Evolutionary conservation across 495 filamentous ascomycete genomes (phyloP).

Genomic region (Penicillium psychrofluorescens): DNA sequence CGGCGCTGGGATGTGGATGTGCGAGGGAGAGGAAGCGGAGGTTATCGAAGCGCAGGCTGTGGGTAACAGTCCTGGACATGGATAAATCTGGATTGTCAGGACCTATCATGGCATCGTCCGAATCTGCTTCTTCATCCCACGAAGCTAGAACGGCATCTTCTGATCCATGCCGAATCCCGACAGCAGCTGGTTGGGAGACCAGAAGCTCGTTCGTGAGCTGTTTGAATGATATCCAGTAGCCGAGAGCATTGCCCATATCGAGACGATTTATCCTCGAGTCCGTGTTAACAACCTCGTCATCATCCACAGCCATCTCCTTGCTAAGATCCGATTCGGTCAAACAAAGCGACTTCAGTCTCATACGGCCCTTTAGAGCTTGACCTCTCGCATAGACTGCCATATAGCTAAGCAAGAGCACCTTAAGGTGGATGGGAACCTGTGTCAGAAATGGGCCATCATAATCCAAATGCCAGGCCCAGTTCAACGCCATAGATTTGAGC

Average conservation of each 20-base stretch:
- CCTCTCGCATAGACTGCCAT: slow-evolving; percentile 45
- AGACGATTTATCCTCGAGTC: slow-evolving; percentile 51
- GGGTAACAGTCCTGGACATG: slow-evolving; percentile 36
- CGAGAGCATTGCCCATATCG: slow-evolving; percentile 58
- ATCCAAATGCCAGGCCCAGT: slow-evolving; percentile 61
- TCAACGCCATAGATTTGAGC: slow-evolving; percentile 53
- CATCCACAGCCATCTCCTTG: slow-evolving; percentile 7
- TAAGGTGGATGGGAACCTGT: slow-evolving; percentile 53
- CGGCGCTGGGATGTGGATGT: slow-evolving; percentile 26
- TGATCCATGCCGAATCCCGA: neutral
- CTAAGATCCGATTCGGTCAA: slow-evolving; percentile 2
- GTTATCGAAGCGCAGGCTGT: slow-evolving; percentile 36
- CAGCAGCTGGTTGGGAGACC: slow-evolving; percentile 9
- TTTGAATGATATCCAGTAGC: slow-evolving; percentile 49
- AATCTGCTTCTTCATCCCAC: slow-evolving; percentile 23
- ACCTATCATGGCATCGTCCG: slow-evolving; percentile 22
- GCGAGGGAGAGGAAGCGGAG: slow-evolving; percentile 48
- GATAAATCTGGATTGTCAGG: slow-evolving; percentile 9
- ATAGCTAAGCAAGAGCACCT: slow-evolving; percentile 56
- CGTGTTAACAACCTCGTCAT: slow-evolving; percentile 19
- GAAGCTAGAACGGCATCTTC: slow-evolving; percentile 24
- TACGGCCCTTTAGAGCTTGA: slow-evolving; percentile 12
- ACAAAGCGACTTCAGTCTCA: slow-evolving; percentile 27
- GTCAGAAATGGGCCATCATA: slow-evolving; percentile 63
- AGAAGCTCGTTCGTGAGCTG: slow-evolving; percentile 51